These are phyloP conservation scores for Fraxinus sp. DNA, from an alignment of 305 asterid genomes.

Conservation along the genomic window DNA sequence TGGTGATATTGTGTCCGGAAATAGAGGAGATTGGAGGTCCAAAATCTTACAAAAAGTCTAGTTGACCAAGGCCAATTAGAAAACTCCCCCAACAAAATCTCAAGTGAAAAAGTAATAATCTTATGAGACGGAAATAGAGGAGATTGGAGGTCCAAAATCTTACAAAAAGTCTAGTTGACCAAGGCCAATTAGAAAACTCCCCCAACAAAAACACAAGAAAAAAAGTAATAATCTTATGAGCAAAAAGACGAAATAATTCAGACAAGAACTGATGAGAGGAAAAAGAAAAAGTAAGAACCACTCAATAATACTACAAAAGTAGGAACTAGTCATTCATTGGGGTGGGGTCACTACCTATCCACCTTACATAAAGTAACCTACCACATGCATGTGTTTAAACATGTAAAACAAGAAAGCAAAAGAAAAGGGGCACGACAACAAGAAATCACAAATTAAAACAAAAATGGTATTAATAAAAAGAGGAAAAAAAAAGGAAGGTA, in stretches of 20 bases:
- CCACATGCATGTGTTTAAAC: not conserved
- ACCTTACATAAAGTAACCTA: not conserved
- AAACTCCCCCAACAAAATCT: too few species aligned
- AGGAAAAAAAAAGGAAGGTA: not conserved
- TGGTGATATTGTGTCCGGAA: too few species aligned
- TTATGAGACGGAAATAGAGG: too few species aligned
- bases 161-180: too few species aligned
- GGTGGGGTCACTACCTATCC: not conserved
- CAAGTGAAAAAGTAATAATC: too few species aligned
- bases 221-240: not conserved
- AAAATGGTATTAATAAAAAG: not conserved
- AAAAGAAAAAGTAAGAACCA: too few species aligned
- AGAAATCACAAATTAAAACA: not conserved
- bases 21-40: too few species aligned
- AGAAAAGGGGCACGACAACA: not conserved
- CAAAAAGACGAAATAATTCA: not conserved
- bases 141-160: too few species aligned
- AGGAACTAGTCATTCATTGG: constrained; percentile 9
- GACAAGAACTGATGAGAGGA: not conserved
- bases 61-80: too few species aligned
- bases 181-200: too few species aligned
- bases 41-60: too few species aligned
- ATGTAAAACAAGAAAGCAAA: not conserved
- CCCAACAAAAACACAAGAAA: not conserved
- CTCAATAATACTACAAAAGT: too few species aligned